Conservation (phyloP, 2,329 filamentous ascomycete species). For the Fusarium sp. region DNA sequence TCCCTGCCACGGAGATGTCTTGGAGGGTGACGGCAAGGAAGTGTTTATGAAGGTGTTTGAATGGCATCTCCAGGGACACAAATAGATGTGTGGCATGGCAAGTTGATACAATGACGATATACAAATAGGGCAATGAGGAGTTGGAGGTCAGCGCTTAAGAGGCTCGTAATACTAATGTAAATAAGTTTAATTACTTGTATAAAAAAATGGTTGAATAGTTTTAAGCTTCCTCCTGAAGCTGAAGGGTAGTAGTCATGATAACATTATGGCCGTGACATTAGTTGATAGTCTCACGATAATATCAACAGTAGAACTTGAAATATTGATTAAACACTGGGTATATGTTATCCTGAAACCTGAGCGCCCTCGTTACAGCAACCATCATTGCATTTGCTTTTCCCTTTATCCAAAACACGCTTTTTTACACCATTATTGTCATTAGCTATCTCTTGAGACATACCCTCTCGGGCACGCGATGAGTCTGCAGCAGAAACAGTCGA, state of each 20-base stretch:
- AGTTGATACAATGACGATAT: not conserved
- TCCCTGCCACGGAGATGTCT: conserved; percentile 92
- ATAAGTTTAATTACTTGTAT: not conserved
- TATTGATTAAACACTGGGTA: conserved; percentile 12
- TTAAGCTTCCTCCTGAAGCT: not conserved
- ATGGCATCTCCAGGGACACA: conserved; percentile 77
- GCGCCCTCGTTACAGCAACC: conserved; percentile 8
- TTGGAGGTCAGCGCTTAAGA: not conserved
- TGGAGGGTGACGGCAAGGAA: conserved; percentile 79
- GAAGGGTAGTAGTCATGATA: not conserved
- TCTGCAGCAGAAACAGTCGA: conserved; percentile 20
- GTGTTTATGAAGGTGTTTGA: conserved; percentile 82
- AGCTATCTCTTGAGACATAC: conserved; percentile 1
- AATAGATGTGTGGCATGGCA: conserved; percentile 14
- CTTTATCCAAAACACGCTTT: conserved; percentile 13
- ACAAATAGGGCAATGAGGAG: conserved; percentile 12
- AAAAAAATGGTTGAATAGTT: not conserved
- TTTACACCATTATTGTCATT: conserved; percentile 20
- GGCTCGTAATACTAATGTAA: conserved; percentile 29
- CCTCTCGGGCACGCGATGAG: conserved; percentile 6
- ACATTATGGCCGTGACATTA: not conserved
- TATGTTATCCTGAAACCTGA: conserved; percentile 18
- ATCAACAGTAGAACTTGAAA: not conserved
- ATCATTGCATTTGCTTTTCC: conserved; percentile 20
- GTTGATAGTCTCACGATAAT: not conserved